Conservation (phyloP, 805 yeast species). For the Jamesozyma piceae region DNA sequence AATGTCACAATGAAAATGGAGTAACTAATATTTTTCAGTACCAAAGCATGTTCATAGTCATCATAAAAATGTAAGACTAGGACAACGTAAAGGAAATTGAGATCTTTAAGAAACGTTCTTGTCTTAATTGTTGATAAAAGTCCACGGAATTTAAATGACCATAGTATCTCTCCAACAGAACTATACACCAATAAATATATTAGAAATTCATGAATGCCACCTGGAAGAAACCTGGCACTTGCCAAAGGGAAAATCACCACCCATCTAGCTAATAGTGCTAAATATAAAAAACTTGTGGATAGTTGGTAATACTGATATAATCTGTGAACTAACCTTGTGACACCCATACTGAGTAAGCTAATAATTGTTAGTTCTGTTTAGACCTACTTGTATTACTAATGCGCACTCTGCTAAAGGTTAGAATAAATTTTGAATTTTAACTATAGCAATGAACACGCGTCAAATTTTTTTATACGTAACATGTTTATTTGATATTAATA, state of each 20-base stretch:
- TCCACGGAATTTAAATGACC: slow-evolving; percentile 22
- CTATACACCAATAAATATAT: slow-evolving; percentile 18
- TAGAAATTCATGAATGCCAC: slow-evolving; percentile 62
- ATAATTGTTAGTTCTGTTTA: background rate
- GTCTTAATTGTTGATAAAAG: slow-evolving; percentile 10
- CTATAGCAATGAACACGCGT: background rate
- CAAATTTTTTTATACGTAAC: no score
- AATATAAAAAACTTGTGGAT: slow-evolving; percentile 18
- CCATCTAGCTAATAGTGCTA: slow-evolving; percentile 35
- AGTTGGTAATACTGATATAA: slow-evolving; percentile 25
- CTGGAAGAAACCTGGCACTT: slow-evolving; percentile 57
- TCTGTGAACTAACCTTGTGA: slow-evolving; percentile 7
- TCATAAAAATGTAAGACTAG: slow-evolving; percentile 23
- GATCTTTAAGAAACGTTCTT: slow-evolving; percentile 18
- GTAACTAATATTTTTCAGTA: slow-evolving; percentile 25
- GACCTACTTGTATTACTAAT: no score
- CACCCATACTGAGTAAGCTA: background rate
- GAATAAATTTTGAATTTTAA: no score
- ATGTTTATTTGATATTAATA: no score
- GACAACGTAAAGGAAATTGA: slow-evolving; percentile 24
- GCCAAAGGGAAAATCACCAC: slow-evolving; percentile 50
- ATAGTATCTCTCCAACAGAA: slow-evolving; percentile 17
- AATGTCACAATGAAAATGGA: slow-evolving; percentile 23
- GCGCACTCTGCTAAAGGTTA: no score
- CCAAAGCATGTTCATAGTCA: slow-evolving; percentile 27